Conservation (phyloP, 75 land plant genomes). For the Isoetes taiwanensis region DNA sequence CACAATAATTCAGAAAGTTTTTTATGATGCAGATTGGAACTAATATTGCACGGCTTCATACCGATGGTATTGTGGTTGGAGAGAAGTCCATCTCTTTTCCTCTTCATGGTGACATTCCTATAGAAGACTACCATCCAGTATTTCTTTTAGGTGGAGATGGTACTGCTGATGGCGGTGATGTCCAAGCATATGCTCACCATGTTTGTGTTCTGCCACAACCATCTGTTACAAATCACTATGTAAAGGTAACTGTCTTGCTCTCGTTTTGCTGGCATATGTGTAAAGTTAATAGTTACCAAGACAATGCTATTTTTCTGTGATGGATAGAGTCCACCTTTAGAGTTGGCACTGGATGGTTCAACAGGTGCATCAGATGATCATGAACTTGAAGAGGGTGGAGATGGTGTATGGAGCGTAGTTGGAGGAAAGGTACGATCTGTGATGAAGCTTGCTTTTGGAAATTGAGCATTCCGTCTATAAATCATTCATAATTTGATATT, state of each 20-base stretch:
- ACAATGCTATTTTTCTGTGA: not conserved
- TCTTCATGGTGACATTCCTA: conserved; percentile 1
- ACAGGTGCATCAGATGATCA: conserved; percentile 46
- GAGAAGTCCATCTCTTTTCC: conserved; percentile 27
- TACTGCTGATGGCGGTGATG: conserved; percentile 5
- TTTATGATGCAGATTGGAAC: conserved; percentile 30
- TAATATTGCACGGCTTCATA: conserved; percentile 38
- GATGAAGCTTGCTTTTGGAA: not conserved
- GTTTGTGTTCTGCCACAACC: conserved; percentile 31
- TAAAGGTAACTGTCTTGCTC: conserved; percentile 35
- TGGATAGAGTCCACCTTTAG: conserved; percentile 59
- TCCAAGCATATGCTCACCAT: conserved; percentile 56
- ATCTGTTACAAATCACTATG: conserved; percentile 43
- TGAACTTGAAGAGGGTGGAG: conserved; percentile 62
- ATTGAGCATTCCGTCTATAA: not conserved
- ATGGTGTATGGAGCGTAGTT: conserved; percentile 84
- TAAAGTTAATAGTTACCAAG: not conserved
- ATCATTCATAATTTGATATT: not conserved
- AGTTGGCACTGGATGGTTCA: conserved; percentile 52
- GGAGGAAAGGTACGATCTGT: conserved; percentile 65
- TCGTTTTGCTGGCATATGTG: not conserved
- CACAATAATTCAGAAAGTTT: not conserved
- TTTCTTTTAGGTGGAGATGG: conserved; percentile 32
- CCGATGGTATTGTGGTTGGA: conserved; percentile 54
- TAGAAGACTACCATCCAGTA: conserved; percentile 9